Conservation (phyloP, 331 rosid species). For the Arachis monticola region DNA sequence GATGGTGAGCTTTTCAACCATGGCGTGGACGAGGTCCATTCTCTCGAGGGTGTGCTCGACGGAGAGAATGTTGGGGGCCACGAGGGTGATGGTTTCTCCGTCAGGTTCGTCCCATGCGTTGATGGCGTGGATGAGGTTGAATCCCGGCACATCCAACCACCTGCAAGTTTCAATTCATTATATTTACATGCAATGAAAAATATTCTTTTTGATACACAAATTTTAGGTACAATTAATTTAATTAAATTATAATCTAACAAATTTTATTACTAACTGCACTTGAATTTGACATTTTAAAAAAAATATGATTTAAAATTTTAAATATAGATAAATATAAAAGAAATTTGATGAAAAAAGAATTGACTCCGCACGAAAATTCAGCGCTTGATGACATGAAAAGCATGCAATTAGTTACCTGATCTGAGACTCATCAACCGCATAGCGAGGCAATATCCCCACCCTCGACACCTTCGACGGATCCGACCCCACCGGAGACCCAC, state of each 20-base stretch:
- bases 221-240: no score
- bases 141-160: slow-evolving; percentile 91
- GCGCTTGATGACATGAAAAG: no score
- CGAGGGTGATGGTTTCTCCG: slow-evolving; percentile 53
- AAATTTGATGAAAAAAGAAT: no score
- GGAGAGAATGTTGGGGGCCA: slow-evolving; percentile 82
- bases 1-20: slow-evolving; percentile 74
- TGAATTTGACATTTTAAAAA: no score
- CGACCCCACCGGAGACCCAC: slow-evolving; percentile 71
- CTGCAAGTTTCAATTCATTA: slow-evolving; percentile 2
- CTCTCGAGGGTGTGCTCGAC: slow-evolving; percentile 85
- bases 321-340: no score
- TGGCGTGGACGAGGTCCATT: slow-evolving; percentile 62
- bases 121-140: slow-evolving; percentile 73
- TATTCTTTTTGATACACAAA: no score
- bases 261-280: no score
- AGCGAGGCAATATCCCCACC: slow-evolving; percentile 71
- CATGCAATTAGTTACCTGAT: slow-evolving; percentile 36
- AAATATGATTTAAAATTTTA: no score
- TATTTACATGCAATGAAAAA: no score
- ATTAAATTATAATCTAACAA: no score
- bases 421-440: slow-evolving; percentile 64
- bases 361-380: no score
- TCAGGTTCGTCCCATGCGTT: slow-evolving; percentile 95
- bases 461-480: slow-evolving; percentile 62